phyloP scores from a whole-genome alignment of 768 basidiomycete genomes.

The Pisolithus albus region DNA sequence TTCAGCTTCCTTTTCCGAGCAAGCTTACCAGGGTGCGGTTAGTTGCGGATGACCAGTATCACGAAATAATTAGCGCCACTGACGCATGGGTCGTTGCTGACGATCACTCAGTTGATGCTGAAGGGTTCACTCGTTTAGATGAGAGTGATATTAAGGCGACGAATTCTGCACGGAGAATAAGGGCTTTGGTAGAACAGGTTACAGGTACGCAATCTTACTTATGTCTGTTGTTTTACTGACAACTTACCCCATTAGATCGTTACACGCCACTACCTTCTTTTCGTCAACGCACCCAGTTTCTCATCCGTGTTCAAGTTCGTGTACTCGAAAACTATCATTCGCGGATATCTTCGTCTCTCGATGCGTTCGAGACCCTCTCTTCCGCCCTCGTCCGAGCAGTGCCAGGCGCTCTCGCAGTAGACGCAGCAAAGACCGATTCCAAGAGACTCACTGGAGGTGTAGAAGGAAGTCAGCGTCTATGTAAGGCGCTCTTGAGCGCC shows the following conservation, averaged over 20 bases:
- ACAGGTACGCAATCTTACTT: constrained; percentile 49
- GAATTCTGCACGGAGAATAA: constrained; percentile 75
- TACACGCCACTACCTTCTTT: constrained; percentile 82
- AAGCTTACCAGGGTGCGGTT: constrained; percentile 2
- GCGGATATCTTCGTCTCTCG: constrained; percentile 77
- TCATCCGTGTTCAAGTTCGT: constrained; percentile 80
- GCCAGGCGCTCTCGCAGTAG: constrained; percentile 77
- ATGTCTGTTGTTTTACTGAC: neutral
- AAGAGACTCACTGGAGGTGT: constrained; percentile 72
- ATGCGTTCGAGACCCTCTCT: constrained; percentile 90
- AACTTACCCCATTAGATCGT: constrained; percentile 56
- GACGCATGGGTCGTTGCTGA: constrained; percentile 86
- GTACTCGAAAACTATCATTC: constrained; percentile 69
- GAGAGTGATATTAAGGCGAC: constrained; percentile 58
- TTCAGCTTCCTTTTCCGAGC: neutral
- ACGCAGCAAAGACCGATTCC: constrained; percentile 39
- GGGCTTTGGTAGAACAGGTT: constrained; percentile 84
- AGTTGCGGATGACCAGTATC: constrained; percentile 88
- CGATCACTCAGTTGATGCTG: constrained; percentile 46
- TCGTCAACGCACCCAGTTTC: constrained; percentile 73
- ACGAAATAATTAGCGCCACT: constrained; percentile 68
- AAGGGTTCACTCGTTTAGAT: constrained; percentile 13
- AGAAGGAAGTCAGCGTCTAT: constrained; percentile 74
- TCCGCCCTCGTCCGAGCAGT: constrained; percentile 85
- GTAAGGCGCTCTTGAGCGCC: constrained; percentile 81